phyloP scores from a whole-genome alignment of 768 basidiomycete genomes.

The Tubosaeta brunneosetosa region DNA sequence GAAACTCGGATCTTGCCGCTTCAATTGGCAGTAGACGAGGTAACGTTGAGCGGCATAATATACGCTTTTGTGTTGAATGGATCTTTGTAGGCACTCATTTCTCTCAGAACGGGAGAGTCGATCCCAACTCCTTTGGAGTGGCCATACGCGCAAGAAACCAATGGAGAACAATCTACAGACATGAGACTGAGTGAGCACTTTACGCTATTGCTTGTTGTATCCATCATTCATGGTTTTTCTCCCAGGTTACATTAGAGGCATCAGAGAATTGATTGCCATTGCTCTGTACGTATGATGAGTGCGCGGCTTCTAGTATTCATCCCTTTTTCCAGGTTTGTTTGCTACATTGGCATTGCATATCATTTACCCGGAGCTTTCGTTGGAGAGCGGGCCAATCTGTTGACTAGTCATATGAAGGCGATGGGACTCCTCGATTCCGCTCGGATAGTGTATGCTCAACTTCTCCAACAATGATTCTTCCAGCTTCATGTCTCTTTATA shows the following conservation, averaged over 20 bases:
- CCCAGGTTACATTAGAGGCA: constrained; percentile 57
- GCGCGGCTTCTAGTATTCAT: neutral
- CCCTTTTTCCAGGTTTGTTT: constrained; percentile 47
- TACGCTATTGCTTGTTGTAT: neutral
- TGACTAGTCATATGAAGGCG: constrained; percentile 72
- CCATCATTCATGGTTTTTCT: neutral
- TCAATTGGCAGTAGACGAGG: constrained; percentile 74
- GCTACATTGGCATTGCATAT: constrained; percentile 70
- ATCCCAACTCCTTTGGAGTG: constrained; percentile 62
- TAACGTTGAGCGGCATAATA: constrained; percentile 12
- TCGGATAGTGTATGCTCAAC: constrained; percentile 46
- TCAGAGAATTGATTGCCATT: constrained; percentile 58
- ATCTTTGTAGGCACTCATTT: constrained; percentile 57
- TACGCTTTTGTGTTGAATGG: neutral
- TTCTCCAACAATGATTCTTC: neutral
- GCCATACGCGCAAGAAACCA: constrained; percentile 67
- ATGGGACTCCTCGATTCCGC: constrained; percentile 77
- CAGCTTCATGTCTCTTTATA: constrained; percentile 8
- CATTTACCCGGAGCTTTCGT: constrained; percentile 71
- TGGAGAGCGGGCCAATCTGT: constrained; percentile 56
- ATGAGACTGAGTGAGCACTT: constrained; percentile 51
- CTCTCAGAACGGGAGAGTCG: constrained; percentile 54
- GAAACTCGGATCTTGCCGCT: constrained; percentile 65
- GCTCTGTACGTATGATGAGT: constrained; percentile 46
- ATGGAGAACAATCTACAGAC: constrained; percentile 51